These are phyloP conservation scores for Acmispon strigosus DNA, from an alignment of 306 rosid species.

Conservation along the genomic window DNA sequence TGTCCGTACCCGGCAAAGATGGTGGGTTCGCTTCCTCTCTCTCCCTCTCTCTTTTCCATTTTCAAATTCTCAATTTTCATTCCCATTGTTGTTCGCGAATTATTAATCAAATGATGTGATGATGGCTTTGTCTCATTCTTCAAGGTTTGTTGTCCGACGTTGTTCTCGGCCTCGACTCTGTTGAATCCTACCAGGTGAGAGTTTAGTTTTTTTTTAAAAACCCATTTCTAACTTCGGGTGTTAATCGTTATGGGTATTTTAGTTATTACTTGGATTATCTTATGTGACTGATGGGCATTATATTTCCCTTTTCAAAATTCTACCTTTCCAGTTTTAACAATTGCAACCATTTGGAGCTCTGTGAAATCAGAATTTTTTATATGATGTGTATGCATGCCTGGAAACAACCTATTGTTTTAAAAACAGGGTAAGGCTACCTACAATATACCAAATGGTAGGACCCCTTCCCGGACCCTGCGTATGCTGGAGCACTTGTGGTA, in stretches of 20 bases:
- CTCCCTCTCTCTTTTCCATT: not conserved
- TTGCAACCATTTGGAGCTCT: not conserved
- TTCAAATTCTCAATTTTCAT: not conserved
- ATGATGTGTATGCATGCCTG: no score
- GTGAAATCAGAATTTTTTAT: not conserved
- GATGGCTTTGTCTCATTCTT: not conserved
- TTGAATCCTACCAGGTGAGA: constrained; percentile 74
- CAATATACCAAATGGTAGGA: no score
- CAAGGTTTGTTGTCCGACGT: constrained; percentile 75
- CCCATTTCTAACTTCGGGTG: not conserved
- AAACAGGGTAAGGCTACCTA: no score
- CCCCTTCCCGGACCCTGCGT: no score
- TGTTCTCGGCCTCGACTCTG: constrained; percentile 88
- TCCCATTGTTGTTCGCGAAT: not conserved
- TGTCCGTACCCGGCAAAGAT: constrained; percentile 70
- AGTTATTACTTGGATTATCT: constrained; percentile 1
- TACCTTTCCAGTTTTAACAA: not conserved
- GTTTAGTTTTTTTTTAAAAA: no score
- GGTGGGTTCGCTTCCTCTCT: constrained; percentile 33
- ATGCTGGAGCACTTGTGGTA: no score
- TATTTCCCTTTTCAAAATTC: not conserved
- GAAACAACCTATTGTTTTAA: no score
- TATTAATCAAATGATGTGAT: not conserved
- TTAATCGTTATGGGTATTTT: not conserved
- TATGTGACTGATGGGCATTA: not conserved